These are phyloP conservation scores for Neoascochyta sp. DNA, from an alignment of 2,329 filamentous ascomycete genomes.

Conservation along the genomic window DNA sequence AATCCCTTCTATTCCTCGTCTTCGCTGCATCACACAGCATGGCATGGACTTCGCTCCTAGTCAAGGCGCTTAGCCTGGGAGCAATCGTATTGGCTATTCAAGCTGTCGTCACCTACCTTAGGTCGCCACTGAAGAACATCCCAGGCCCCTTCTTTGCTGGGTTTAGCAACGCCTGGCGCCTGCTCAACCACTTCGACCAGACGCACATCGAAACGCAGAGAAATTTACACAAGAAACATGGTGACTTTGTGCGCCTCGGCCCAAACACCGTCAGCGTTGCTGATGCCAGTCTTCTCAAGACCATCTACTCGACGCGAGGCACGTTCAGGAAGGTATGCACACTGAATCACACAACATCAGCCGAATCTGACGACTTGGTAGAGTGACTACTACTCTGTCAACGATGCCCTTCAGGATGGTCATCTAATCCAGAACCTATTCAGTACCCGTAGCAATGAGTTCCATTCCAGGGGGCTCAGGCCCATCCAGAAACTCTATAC, in stretches of 20 bases:
- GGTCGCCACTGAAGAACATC: slow-evolving; percentile 29
- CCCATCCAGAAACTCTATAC: slow-evolving; percentile 33
- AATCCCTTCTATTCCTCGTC: slow-evolving; percentile 1
- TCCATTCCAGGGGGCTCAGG: slow-evolving; percentile 20
- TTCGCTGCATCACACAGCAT: slow-evolving; percentile 7
- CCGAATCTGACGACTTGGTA: slow-evolving; percentile 6
- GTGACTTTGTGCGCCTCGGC: slow-evolving; percentile 27
- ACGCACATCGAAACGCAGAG: slow-evolving; percentile 30
- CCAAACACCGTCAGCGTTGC: slow-evolving; percentile 30
- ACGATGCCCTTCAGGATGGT: slow-evolving; percentile 32
- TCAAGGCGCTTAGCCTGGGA: slow-evolving; percentile 13
- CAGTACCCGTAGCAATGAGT: slow-evolving; percentile 31
- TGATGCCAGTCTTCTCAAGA: slow-evolving; percentile 30
- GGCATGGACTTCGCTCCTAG: slow-evolving; percentile 10
- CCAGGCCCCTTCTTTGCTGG: slow-evolving; percentile 34
- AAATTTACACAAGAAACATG: slow-evolving; percentile 28
- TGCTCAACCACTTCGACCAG: slow-evolving; percentile 26
- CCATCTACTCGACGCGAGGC: slow-evolving; percentile 31
- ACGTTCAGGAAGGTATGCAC: slow-evolving; percentile 30
- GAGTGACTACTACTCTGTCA: slow-evolving; percentile 33
- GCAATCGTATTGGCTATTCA: slow-evolving; percentile 12
- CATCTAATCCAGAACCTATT: slow-evolving; percentile 32
- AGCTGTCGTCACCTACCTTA: slow-evolving; percentile 22
- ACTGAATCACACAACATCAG: too few species aligned
- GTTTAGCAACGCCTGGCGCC: slow-evolving; percentile 33